A percentile compares a stretch with the other conserved stretches of the same genome.
phyloP scores from a whole-genome alignment of 345 rosid genomes.

The rapeseed (Brassica napus) region DNA sequence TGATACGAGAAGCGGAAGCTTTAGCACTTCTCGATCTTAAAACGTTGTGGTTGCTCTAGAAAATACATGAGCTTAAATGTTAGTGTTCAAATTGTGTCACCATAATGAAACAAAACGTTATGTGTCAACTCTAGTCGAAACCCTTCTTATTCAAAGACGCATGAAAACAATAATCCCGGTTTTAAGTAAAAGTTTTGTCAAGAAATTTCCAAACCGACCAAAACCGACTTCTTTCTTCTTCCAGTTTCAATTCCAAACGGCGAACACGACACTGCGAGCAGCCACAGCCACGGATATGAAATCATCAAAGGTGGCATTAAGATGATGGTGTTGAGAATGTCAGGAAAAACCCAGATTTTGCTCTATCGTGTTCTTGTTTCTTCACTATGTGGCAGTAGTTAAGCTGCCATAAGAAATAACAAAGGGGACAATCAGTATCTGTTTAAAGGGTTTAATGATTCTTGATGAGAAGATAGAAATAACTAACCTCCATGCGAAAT shows the following conservation, averaged over 20 bases:
- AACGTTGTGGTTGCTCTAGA: background rate
- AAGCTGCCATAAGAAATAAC: slow-evolving; percentile 49
- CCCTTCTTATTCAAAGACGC: background rate
- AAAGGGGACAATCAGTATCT: slow-evolving; percentile 12
- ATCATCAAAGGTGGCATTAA: slow-evolving; percentile 16
- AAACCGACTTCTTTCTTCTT: background rate
- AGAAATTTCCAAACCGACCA: background rate
- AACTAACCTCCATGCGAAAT: slow-evolving; percentile 87
- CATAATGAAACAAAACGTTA: background rate
- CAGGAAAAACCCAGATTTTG: slow-evolving; percentile 60
- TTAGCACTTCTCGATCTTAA: background rate
- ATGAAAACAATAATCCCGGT: background rate
- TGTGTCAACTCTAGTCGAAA: background rate
- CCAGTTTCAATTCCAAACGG: background rate
- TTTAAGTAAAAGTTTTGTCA: slow-evolving; percentile 1
- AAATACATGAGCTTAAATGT: background rate
- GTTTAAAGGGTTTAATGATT: background rate
- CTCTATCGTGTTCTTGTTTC: slow-evolving; percentile 59
- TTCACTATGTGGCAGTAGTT: slow-evolving; percentile 71
- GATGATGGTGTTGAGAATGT: slow-evolving; percentile 55
- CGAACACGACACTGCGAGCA: background rate
- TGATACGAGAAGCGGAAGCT: background rate
- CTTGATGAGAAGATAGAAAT: background rate
- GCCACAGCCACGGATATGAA: background rate
- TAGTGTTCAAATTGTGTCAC: background rate